Evolutionary conservation across 164 flowering plant genomes (phyloP), one percentile per base, ranked within the genome.

Genomic region (Macadamia tetraphylla): DNA sequence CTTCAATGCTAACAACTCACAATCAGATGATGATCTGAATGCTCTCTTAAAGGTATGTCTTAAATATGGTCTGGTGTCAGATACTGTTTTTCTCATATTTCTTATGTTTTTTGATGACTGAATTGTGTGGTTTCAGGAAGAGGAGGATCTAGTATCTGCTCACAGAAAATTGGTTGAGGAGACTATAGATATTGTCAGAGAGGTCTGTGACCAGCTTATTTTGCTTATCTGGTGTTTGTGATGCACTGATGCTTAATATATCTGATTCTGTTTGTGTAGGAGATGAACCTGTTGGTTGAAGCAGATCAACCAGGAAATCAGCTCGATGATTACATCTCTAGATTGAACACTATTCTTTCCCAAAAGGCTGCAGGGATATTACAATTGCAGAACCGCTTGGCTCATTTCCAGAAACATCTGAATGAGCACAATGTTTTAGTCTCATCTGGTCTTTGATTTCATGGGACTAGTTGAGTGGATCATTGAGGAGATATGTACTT

Each of bases 241-340:
- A 5, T 8, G 46, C 46, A 1, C 40, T 65, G 7, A 12, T 6
- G 9, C 18, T 18, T 76, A 12, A 53, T 40, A 31, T 58, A 32
- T 53, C 35, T 65, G 8, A 29, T 48, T 57, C 10, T 40, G 52
- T 53, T 42, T 56, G 9, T 75, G 64, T 86, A 88, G 96, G 94
- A 90, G 77, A 86, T 88, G 92, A 79, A 85, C 65, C 76, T 92
- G 57, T 77, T 92, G 73, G 85, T 76, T 49, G 83, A 84, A 67
- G 88, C 86, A 60, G 93, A 90, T 71, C 85, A 85, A 69, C 96
- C 93, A 1, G 96, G 90, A 8, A 90, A 84, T 70, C 90, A 87
- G 71, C 74, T 88, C 64, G 90, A 88, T 66, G 84, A 81, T 65
- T 90, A 90, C 67, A 59, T 90, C 58, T 76, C 79, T 13, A 85